Conservation (phyloP, 2,329 filamentous ascomycete species). For the Aureobasidium sp. region DNA sequence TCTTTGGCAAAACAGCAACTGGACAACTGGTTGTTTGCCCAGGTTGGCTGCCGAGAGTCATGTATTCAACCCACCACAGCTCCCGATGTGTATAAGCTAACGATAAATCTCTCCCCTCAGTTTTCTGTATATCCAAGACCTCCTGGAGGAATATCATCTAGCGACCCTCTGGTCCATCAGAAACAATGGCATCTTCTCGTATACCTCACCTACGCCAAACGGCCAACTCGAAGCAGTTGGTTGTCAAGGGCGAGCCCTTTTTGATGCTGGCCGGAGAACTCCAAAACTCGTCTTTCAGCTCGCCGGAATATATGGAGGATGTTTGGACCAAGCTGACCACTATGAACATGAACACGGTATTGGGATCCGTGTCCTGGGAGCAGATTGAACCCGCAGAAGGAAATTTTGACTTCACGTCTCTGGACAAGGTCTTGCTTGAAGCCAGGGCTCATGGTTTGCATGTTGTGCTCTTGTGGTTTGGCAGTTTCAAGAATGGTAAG, state of each 20-base stretch:
- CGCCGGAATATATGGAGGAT: conserved; percentile 35
- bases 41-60: not conserved
- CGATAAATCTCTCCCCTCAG: not conserved
- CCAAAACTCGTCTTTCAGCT: conserved; percentile 41
- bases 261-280: conserved; percentile 38
- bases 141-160: not conserved
- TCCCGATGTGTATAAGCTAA: not conserved
- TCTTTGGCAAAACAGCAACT: not conserved
- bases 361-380: conserved; percentile 40
- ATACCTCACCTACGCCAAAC: conserved; percentile 16
- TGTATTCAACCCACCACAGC: not conserved
- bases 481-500: conserved; percentile 40
- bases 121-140: not conserved
- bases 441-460: conserved; percentile 31
- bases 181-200: not conserved
- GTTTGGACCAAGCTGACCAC: conserved; percentile 36
- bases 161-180: not conserved
- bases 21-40: not conserved
- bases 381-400: conserved; percentile 38
- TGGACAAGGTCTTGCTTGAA: conserved; percentile 33
- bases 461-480: conserved; percentile 40
- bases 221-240: conserved; percentile 27
- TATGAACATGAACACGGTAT: conserved; percentile 37
- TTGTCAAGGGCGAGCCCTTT: conserved; percentile 37
- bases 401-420: conserved; percentile 33